Conservation (phyloP, 305 asterid genomes). For the Vinca major region DNA sequence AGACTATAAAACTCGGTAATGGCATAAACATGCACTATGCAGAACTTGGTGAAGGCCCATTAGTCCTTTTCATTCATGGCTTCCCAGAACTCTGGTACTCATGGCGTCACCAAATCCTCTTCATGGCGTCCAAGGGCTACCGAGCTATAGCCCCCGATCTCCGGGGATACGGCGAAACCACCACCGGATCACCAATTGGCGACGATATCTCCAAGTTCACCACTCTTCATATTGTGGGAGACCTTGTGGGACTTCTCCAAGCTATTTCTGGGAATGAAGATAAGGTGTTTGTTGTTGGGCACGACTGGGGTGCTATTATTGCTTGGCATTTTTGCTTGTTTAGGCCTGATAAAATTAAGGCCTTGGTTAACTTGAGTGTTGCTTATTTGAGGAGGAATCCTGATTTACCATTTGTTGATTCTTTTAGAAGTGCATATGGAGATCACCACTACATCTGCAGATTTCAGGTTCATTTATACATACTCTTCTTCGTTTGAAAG, state of each 20-base stretch:
- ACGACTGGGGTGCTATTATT: slow-evolving; percentile 21
- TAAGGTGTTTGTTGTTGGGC: slow-evolving; percentile 14
- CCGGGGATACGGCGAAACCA: slow-evolving; percentile 16
- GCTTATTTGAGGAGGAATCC: slow-evolving; percentile 10
- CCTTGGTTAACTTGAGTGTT: slow-evolving; percentile 14
- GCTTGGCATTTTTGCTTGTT: slow-evolving; percentile 20
- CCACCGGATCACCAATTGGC: slow-evolving; percentile 1
- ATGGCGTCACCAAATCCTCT: slow-evolving; percentile 9
- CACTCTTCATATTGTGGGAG: slow-evolving; percentile 17
- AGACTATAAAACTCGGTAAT: neutral
- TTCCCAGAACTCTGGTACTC: slow-evolving; percentile 20
- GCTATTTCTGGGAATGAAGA: slow-evolving; percentile 4
- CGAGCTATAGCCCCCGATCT: slow-evolving; percentile 11
- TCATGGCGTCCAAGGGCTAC: slow-evolving; percentile 9
- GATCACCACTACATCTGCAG: slow-evolving; percentile 16
- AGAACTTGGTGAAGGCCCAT: slow-evolving; percentile 14
- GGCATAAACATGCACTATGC: slow-evolving; percentile 20
- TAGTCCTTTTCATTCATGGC: slow-evolving; percentile 14
- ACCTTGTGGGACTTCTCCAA: slow-evolving; percentile 12
- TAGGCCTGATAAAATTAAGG: slow-evolving; percentile 20
- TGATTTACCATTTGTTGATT: neutral
- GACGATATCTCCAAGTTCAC: slow-evolving; percentile 7
- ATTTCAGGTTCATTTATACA: slow-evolving; percentile 12
- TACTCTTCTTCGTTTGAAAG: neutral
- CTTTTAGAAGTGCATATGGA: slow-evolving; percentile 5